Conservation (phyloP, 805 yeast genomes). For the Saturnispora serradocipensis region DNA sequence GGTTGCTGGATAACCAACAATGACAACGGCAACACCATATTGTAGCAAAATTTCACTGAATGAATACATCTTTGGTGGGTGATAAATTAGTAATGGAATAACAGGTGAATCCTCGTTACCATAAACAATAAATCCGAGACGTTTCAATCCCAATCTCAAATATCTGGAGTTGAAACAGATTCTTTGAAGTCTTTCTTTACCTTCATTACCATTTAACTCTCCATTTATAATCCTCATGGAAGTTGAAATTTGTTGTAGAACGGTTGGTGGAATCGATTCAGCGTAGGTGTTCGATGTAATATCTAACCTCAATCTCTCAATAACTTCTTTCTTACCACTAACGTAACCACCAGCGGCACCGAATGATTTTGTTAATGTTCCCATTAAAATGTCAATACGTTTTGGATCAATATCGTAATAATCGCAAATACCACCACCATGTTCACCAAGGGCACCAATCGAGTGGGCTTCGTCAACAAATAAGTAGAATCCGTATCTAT, state of each 20-base stretch:
- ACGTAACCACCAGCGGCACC: conserved; percentile 99
- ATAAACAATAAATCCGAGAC: conserved; percentile 86
- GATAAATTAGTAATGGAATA: conserved; percentile 75
- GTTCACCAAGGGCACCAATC: conserved; percentile 95
- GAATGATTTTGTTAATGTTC: conserved; percentile 93
- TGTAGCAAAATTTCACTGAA: conserved; percentile 74
- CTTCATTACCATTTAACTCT: conserved; percentile 84
- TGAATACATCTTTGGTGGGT: conserved; percentile 93
- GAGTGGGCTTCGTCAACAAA: conserved; percentile 98
- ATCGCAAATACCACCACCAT: conserved; percentile 92
- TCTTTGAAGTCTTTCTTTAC: conserved; percentile 80
- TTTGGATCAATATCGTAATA: conserved; percentile 73
- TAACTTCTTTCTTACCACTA: conserved; percentile 61
- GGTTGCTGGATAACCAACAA: conserved; percentile 97
- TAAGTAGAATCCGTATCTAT: conserved; percentile 79
- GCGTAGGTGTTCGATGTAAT: conserved; percentile 68
- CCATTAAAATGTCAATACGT: conserved; percentile 85
- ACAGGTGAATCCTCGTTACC: conserved; percentile 98
- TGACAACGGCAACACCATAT: conserved; percentile 83
- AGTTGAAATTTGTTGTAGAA: conserved; percentile 76
- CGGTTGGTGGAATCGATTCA: conserved; percentile 88
- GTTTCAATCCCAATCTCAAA: conserved; percentile 79
- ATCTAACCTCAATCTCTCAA: conserved; percentile 66
- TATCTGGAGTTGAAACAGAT: conserved; percentile 95
- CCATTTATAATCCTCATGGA: conserved; percentile 76